phyloP scores from a whole-genome alignment of 2,329 filamentous ascomycete genomes.

The Colletotrichum chrysophilum region DNA sequence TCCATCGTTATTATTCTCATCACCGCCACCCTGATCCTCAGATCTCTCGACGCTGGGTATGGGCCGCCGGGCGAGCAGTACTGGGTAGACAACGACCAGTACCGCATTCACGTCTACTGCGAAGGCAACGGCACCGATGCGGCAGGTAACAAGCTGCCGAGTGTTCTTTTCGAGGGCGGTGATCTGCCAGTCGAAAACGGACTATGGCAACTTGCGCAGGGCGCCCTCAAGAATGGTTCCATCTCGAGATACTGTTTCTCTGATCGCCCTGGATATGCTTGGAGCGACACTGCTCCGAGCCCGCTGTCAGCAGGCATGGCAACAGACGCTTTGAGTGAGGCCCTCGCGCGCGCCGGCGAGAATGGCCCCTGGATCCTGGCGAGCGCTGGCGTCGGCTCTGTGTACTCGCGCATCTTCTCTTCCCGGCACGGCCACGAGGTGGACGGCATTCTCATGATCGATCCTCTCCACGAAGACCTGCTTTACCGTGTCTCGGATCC shows the following conservation, averaged over 20 bases:
- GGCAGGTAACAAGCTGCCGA: constrained; percentile 67
- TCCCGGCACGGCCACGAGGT: constrained; percentile 79
- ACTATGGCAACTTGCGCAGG: constrained; percentile 80
- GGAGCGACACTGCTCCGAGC: constrained; percentile 89
- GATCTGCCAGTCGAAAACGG: constrained; percentile 80
- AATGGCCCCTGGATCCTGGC: constrained; percentile 88
- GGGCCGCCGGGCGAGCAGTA: constrained; percentile 76
- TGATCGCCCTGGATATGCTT: constrained; percentile 88
- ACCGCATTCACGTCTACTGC: constrained; percentile 86
- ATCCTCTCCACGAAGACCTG: constrained; percentile 88
- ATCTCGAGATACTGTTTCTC: constrained; percentile 94
- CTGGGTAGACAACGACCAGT: constrained; percentile 83
- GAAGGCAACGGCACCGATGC: constrained; percentile 71
- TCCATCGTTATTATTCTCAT: constrained; percentile 74
- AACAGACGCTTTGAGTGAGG: constrained; percentile 87
- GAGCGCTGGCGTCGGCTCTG: constrained; percentile 83
- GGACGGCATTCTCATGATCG: constrained; percentile 81
- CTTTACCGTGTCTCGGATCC: constrained; percentile 71
- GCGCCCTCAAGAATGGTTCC: constrained; percentile 77
- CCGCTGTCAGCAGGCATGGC: constrained; percentile 93
- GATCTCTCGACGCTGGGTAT: constrained; percentile 79
- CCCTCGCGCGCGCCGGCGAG: constrained; percentile 80
- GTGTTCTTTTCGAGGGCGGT: constrained; percentile 85
- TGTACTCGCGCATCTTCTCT: constrained; percentile 91
- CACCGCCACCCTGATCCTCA: constrained; percentile 79